Evolutionary conservation across 1,284 basidiomycete species (phyloP).

Genomic region (Entoloma clypeatum): DNA sequence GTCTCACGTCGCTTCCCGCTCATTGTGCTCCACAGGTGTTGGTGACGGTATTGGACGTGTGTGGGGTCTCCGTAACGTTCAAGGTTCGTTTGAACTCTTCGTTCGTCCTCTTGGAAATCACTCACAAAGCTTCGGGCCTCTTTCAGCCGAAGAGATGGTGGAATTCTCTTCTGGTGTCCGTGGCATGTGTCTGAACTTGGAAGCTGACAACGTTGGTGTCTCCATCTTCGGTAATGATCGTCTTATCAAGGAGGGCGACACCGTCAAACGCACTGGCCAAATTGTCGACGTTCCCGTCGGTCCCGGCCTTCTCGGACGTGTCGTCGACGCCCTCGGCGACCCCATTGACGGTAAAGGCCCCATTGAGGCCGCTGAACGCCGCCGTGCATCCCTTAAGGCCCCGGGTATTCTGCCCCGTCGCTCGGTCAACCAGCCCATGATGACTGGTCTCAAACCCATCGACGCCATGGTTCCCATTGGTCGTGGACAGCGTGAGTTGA

Average conservation of each 20-base stretch:
- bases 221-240: constrained; percentile 99
- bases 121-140: constrained; percentile 15
- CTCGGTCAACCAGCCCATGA: constrained; percentile 99
- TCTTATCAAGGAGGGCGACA: constrained; percentile 99
- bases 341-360: constrained; percentile 99
- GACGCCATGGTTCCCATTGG: constrained; percentile 99
- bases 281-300: constrained; percentile 99
- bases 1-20: constrained; percentile 8
- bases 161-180: constrained; percentile 99
- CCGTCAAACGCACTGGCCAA: constrained; percentile 99
- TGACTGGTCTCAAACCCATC: constrained; percentile 99
- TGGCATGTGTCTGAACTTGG: constrained; percentile 99
- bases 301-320: constrained; percentile 93
- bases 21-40: constrained; percentile 61
- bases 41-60: constrained; percentile 99
- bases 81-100: constrained; percentile 52
- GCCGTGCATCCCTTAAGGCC: constrained; percentile 97
- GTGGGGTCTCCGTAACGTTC: constrained; percentile 90
- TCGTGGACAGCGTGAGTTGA: constrained; percentile 99
- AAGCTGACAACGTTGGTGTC: constrained; percentile 99
- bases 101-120: constrained; percentile 7
- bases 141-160: constrained; percentile 97
- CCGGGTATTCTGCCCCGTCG: constrained; percentile 98
- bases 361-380: constrained; percentile 88
- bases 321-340: constrained; percentile 98